These are phyloP conservation scores for Magnaporthiopsis incrustans DNA, from an alignment of 2,329 filamentous ascomycete genomes.

Conservation along the genomic window DNA sequence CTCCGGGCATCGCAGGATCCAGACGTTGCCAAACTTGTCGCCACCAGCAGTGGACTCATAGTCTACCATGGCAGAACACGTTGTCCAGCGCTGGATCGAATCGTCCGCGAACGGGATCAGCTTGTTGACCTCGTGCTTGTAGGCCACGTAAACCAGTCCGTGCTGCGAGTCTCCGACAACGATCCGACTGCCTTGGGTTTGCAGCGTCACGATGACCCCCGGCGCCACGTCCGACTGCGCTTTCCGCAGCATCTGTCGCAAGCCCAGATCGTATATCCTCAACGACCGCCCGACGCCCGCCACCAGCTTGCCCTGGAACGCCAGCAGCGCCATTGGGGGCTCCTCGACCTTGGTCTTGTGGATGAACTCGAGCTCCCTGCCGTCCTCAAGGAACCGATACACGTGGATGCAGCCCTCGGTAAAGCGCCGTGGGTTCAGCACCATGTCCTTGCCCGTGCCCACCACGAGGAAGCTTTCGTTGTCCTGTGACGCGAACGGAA, in stretches of 20 bases:
- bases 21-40: conserved; percentile 97
- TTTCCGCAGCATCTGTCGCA: conserved; percentile 88
- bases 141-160: conserved; percentile 84
- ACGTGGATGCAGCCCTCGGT: conserved; percentile 82
- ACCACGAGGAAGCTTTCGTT: conserved; percentile 88
- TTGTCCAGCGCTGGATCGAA: conserved; percentile 82
- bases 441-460: conserved; percentile 86
- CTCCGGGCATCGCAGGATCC: conserved; percentile 78
- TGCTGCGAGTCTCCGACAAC: conserved; percentile 89
- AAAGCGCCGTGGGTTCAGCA: conserved; percentile 66
- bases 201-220: conserved; percentile 78
- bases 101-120: conserved; percentile 93
- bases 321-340: conserved; percentile 80
- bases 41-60: conserved; percentile 93
- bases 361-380: conserved; percentile 84
- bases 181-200: conserved; percentile 86
- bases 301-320: conserved; percentile 83
- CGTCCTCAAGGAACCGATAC: conserved; percentile 81
- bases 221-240: conserved; percentile 72
- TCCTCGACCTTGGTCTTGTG: conserved; percentile 93
- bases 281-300: conserved; percentile 79
- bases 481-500: conserved; percentile 81
- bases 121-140: conserved; percentile 85
- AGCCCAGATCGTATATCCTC: conserved; percentile 84
- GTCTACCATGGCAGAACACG: conserved; percentile 86